These are phyloP conservation scores for Cytospora paraplurivora DNA, from an alignment of 2,329 filamentous ascomycete genomes.

Conservation along the genomic window DNA sequence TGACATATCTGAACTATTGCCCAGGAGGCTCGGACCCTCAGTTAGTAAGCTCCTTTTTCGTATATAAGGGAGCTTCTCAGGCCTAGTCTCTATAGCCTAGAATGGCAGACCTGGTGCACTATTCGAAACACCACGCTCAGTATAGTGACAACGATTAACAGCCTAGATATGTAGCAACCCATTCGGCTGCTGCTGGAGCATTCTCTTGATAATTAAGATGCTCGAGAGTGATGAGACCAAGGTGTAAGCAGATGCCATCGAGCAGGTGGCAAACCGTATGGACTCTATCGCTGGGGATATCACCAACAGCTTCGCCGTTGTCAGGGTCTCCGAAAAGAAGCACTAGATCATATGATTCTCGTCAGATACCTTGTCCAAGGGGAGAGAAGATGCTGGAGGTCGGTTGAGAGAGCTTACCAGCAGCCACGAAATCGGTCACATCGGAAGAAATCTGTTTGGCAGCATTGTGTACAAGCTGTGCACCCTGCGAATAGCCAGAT, in stretches of 20 bases:
- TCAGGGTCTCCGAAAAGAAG: constrained; percentile 36
- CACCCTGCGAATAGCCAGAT: constrained; percentile 42
- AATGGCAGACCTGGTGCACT: too few relatives aligned
- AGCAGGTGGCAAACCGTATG: constrained; percentile 29
- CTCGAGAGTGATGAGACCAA: constrained; percentile 6
- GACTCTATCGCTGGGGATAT: constrained; percentile 23
- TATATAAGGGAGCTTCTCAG: too few relatives aligned
- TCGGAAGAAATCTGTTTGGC: constrained; percentile 30
- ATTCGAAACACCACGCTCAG: too few relatives aligned
- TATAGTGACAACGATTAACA: too few relatives aligned
- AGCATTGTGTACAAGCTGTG: constrained; percentile 37
- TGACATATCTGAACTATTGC: too few relatives aligned
- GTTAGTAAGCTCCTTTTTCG: too few relatives aligned
- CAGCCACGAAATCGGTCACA: constrained; percentile 29
- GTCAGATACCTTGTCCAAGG: background rate
- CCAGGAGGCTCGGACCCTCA: too few relatives aligned
- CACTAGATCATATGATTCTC: constrained; percentile 8
- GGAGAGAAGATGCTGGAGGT: background rate
- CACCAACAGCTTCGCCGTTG: constrained; percentile 25
- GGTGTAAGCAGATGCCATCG: constrained; percentile 29
- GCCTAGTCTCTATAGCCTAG: too few relatives aligned
- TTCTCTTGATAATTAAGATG: constrained; percentile 27
- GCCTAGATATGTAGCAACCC: background rate
- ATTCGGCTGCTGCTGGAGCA: background rate
- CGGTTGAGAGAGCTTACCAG: constrained; percentile 14